phyloP scores from a whole-genome alignment of 2,329 filamentous ascomycete genomes.

The Aspergillus novofumigatus region DNA sequence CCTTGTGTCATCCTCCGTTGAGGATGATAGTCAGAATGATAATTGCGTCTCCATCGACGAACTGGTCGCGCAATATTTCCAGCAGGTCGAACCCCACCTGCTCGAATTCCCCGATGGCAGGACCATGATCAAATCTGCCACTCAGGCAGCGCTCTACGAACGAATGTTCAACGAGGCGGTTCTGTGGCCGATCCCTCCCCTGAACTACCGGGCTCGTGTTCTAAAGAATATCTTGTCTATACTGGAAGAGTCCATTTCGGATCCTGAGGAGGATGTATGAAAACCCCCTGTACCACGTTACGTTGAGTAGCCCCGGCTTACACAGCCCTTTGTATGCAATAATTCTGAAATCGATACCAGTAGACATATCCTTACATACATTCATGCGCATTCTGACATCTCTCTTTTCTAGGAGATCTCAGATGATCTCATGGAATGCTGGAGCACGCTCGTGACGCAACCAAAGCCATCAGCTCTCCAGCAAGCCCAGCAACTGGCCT shows the following conservation, averaged over 20 bases:
- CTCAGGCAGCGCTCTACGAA: slow-evolving; percentile 64
- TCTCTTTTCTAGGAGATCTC: slow-evolving; percentile 65
- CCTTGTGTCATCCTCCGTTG: not conserved
- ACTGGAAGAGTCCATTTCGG: slow-evolving; percentile 69
- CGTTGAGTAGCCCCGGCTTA: not conserved
- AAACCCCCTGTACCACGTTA: slow-evolving; percentile 3
- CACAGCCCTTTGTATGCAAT: slow-evolving; percentile 8
- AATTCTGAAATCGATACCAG: not conserved
- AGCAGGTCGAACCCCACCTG: slow-evolving; percentile 60
- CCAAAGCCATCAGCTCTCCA: slow-evolving; percentile 61
- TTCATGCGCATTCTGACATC: not conserved
- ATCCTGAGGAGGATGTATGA: slow-evolving; percentile 82
- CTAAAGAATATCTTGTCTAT: slow-evolving; percentile 67
- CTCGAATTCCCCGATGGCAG: slow-evolving; percentile 61
- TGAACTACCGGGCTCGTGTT: slow-evolving; percentile 65
- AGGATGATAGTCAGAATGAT: not conserved
- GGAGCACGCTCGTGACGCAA: slow-evolving; percentile 62
- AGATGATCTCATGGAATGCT: slow-evolving; percentile 68
- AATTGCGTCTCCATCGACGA: slow-evolving; percentile 21
- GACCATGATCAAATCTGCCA: slow-evolving; percentile 55
- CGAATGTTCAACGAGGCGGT: slow-evolving; percentile 61
- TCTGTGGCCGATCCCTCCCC: slow-evolving; percentile 57
- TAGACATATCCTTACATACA: not conserved
- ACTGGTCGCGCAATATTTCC: slow-evolving; percentile 68
- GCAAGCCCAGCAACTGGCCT: slow-evolving; percentile 66